A percentile compares a stretch with the other conserved stretches of the same genome.
These are phyloP conservation scores for Coemansia asiatica DNA, from an alignment of 192 early-diverging fungal species.

Conservation along the genomic window DNA sequence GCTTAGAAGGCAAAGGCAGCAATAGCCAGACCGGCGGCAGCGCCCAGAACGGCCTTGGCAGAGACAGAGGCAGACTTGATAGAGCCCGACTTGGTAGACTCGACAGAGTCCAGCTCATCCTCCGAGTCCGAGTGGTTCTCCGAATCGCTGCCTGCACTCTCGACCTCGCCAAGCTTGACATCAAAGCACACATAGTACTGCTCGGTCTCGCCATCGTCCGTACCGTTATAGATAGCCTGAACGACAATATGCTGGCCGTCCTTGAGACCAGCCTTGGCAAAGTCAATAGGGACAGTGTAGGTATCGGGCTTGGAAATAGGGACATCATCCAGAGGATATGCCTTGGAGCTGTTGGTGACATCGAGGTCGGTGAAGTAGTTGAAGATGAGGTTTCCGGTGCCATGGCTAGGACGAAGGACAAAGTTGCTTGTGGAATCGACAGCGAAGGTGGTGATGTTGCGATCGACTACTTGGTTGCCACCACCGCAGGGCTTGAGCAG, in stretches of 20 bases:
- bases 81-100: slow-evolving; percentile 3
- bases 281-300: slow-evolving; percentile 36
- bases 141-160: neutral
- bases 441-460: slow-evolving; percentile 43
- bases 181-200: slow-evolving; percentile 52
- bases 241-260: slow-evolving; percentile 47
- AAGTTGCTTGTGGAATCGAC: slow-evolving; percentile 32
- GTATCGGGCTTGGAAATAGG: slow-evolving; percentile 23
- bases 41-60: slow-evolving; percentile 25
- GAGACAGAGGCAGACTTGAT: slow-evolving; percentile 12
- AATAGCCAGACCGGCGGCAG: slow-evolving; percentile 23
- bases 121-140: slow-evolving; percentile 2
- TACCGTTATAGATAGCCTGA: slow-evolving; percentile 52
- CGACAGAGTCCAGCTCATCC: neutral
- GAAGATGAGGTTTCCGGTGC: slow-evolving; percentile 45
- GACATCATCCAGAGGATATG: slow-evolving; percentile 20
- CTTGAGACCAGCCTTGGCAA: slow-evolving; percentile 40
- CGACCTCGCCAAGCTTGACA: slow-evolving; percentile 35
- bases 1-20: slow-evolving; percentile 27
- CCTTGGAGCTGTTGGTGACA: slow-evolving; percentile 29
- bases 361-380: slow-evolving; percentile 49
- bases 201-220: slow-evolving; percentile 29
- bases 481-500: slow-evolving; percentile 43
- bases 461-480: slow-evolving; percentile 26
- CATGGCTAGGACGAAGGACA: slow-evolving; percentile 35